Conservation (phyloP, 345 rosid genomes). For the Garcia nutans region DNA sequence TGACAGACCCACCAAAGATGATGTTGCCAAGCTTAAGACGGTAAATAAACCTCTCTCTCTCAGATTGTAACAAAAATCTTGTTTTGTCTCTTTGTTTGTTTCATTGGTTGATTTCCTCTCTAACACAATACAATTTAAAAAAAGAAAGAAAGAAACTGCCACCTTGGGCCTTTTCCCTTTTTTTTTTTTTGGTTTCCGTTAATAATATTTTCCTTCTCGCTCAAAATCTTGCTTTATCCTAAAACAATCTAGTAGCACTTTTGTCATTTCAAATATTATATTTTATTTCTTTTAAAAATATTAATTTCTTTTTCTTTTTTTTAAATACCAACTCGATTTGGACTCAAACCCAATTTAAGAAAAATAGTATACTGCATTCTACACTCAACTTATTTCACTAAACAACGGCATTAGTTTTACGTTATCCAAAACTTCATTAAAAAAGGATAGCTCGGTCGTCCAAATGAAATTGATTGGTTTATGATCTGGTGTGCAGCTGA, state of each 20-base stretch:
- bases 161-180: conserved; percentile 8
- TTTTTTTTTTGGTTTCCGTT: not conserved
- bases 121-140: too few species aligned
- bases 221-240: not conserved
- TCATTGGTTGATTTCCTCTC: not conserved
- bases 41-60: conserved; percentile 1
- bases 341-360: too few species aligned
- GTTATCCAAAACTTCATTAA: too few species aligned
- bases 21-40: conserved; percentile 43
- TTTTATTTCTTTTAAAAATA: too few species aligned
- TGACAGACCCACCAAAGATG: conserved; percentile 39
- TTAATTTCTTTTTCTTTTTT: too few species aligned
- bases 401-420: too few species aligned
- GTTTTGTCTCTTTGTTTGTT: conserved; percentile 8
- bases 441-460: conserved; percentile 8
- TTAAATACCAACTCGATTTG: too few species aligned
- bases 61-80: not conserved
- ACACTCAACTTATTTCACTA: too few species aligned
- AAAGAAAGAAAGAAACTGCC: not conserved
- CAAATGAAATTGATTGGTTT: not conserved
- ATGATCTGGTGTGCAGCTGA: conserved; percentile 36
- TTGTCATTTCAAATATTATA: not conserved
- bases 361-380: too few species aligned
- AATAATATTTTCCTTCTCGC: not conserved
- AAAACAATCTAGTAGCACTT: not conserved